A percentile compares a stretch with the other conserved stretches of the same genome.
These are phyloP conservation scores for Apophysomyces trapeziformis DNA, from an alignment of 371 early-diverging fungal genomes.

Conservation along the genomic window DNA sequence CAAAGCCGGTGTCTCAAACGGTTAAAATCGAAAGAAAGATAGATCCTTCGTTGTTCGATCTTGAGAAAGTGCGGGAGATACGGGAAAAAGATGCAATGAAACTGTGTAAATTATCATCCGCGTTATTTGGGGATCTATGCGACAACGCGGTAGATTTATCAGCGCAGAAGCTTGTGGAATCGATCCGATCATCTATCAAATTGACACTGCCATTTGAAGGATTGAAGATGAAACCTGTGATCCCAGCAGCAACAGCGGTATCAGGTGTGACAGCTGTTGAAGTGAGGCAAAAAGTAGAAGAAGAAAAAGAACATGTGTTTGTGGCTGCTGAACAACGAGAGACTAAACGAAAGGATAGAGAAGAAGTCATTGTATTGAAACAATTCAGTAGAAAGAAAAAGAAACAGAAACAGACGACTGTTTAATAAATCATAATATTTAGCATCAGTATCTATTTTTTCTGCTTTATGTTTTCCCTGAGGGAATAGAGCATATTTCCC, in stretches of 20 bases:
- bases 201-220: conserved; percentile 30
- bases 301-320: conserved; percentile 37
- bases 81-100: conserved; percentile 26
- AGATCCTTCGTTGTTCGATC: conserved; percentile 46
- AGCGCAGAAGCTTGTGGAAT: conserved; percentile 33
- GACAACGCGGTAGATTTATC: conserved; percentile 20
- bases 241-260: background rate
- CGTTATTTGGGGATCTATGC: conserved; percentile 50
- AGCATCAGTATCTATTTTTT: background rate
- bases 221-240: conserved; percentile 21
- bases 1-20: conserved; percentile 12
- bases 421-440: background rate
- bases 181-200: conserved; percentile 35
- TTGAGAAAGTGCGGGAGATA: conserved; percentile 26
- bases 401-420: conserved; percentile 22
- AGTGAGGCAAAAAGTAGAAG: conserved; percentile 3
- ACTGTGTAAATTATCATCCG: conserved; percentile 45
- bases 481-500: no score
- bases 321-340: conserved; percentile 33
- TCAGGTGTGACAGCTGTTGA: background rate
- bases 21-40: conserved; percentile 16
- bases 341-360: conserved; percentile 26
- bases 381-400: conserved; percentile 24
- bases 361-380: conserved; percentile 38
- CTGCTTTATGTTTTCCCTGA: background rate